phyloP scores from a whole-genome alignment of 495 filamentous ascomycete genomes.

The Neurospora sp. region DNA sequence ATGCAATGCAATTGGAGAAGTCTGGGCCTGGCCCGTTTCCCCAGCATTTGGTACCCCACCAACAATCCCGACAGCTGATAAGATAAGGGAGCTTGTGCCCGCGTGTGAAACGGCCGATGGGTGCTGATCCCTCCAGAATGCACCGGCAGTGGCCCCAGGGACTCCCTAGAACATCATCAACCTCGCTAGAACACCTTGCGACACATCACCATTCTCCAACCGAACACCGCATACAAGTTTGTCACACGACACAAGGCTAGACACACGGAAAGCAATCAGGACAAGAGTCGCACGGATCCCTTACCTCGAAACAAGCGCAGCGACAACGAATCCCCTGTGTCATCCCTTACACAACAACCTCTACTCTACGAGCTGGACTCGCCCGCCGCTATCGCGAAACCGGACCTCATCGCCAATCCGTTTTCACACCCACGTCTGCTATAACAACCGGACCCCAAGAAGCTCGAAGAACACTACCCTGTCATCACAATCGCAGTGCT shows the following conservation, averaged over 20 bases:
- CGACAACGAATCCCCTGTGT: not conserved
- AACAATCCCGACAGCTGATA: not conserved
- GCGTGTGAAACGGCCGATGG: not conserved
- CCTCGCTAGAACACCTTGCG: not conserved
- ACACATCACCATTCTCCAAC: not conserved
- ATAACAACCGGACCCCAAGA: not conserved
- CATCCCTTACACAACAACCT: not conserved
- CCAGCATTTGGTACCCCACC: not conserved
- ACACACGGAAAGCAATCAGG: not conserved
- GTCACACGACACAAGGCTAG: not conserved
- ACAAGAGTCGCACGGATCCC: not conserved
- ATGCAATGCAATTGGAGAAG: not conserved
- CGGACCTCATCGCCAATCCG: not conserved
- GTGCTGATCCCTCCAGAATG: not conserved
- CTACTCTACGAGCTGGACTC: not conserved
- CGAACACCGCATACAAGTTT: not conserved
- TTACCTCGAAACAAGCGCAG: not conserved
- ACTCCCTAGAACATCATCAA: not conserved
- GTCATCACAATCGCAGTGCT: not conserved
- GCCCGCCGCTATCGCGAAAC: not conserved
- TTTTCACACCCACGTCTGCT: not conserved
- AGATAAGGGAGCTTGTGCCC: not conserved
- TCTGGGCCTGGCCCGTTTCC: not conserved
- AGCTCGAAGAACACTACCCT: not conserved
- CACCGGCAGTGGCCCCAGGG: not conserved